phyloP scores from a whole-genome alignment of 2,329 filamentous ascomycete genomes.

The Ophiocordyceps sinensis region DNA sequence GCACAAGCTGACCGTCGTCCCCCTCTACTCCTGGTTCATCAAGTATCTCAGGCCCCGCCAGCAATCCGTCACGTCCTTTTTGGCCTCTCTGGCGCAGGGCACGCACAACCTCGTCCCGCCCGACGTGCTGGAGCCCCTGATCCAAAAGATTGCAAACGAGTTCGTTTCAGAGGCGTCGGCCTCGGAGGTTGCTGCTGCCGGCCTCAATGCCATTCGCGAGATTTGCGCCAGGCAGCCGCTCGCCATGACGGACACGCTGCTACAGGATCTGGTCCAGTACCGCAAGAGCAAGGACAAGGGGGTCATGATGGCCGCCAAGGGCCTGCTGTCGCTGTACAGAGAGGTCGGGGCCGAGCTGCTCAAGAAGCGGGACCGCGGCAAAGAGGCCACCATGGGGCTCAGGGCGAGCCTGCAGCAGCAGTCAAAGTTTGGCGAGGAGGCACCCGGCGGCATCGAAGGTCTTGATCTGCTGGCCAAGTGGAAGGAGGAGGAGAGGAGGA shows the following conservation, averaged over 20 bases:
- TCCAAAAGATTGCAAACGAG: slow-evolving; percentile 95
- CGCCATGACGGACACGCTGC: slow-evolving; percentile 90
- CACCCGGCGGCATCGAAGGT: slow-evolving; percentile 72
- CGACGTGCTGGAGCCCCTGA: slow-evolving; percentile 76
- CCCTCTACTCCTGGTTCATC: slow-evolving; percentile 91
- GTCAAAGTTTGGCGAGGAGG: slow-evolving; percentile 70
- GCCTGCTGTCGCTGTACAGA: slow-evolving; percentile 76
- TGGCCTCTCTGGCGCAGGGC: slow-evolving; percentile 83
- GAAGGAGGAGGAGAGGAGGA: slow-evolving; percentile 78
- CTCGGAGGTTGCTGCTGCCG: slow-evolving; percentile 78
- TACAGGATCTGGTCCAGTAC: slow-evolving; percentile 93
- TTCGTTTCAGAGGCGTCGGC: slow-evolving; percentile 94
- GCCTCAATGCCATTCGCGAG: slow-evolving; percentile 87
- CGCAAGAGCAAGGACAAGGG: slow-evolving; percentile 97
- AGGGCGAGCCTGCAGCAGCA: slow-evolving; percentile 62
- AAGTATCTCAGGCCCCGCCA: slow-evolving; percentile 83
- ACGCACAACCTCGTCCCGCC: slow-evolving; percentile 86
- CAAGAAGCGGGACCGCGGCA: slow-evolving; percentile 79
- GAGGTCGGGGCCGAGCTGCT: slow-evolving; percentile 84
- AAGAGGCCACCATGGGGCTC: slow-evolving; percentile 74
- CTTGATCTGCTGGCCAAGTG: slow-evolving; percentile 82
- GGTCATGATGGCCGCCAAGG: slow-evolving; percentile 96
- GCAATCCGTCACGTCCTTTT: slow-evolving; percentile 79
- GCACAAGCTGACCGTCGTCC: slow-evolving; percentile 80
- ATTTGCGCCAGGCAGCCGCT: slow-evolving; percentile 85